A percentile compares a stretch with the other conserved stretches of the same genome.
phyloP scores from a whole-genome alignment of 768 basidiomycete genomes.

The Asterophora parasitica region DNA sequence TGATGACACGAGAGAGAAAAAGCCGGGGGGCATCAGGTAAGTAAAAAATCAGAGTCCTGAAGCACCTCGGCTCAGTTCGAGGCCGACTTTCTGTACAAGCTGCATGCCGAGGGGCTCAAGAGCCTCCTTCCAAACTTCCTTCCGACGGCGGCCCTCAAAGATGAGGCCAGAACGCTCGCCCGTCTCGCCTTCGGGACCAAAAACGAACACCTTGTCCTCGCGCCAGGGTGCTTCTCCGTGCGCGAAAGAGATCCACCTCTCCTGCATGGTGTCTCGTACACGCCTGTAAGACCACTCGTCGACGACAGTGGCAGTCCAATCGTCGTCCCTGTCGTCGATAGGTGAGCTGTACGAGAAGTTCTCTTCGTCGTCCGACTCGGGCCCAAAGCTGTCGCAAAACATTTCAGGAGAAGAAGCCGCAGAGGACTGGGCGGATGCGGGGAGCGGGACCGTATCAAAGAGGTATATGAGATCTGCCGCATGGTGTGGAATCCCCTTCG shows the following conservation, averaged over 20 bases:
- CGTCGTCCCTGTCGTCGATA: conserved; percentile 19
- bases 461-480: conserved; percentile 72
- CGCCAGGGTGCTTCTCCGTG: conserved; percentile 71
- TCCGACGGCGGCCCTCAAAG: conserved; percentile 62
- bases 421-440: conserved; percentile 26
- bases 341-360: too few species aligned
- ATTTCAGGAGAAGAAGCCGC: conserved; percentile 17
- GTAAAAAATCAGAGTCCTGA: conserved; percentile 15
- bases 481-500: conserved; percentile 61
- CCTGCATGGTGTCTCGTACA: conserved; percentile 68
- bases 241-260: conserved; percentile 72
- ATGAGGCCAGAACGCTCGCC: conserved; percentile 65
- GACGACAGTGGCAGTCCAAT: conserved; percentile 55
- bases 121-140: conserved; percentile 56
- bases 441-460: conserved; percentile 69
- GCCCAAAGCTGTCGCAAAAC: conserved; percentile 30
- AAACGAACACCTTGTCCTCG: conserved; percentile 67
- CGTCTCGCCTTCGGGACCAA: conserved; percentile 78
- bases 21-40: too few species aligned
- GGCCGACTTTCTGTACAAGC: conserved; percentile 67
- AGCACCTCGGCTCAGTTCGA: conserved; percentile 71
- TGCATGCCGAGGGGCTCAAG: conserved; percentile 63
- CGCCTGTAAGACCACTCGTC: conserved; percentile 63
- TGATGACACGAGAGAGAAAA: too few species aligned
- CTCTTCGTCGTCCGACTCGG: conserved; percentile 32